A percentile compares a stretch with the other conserved stretches of the same genome.
These are phyloP conservation scores for Sistotremastrum niveocremeum DNA, from an alignment of 768 basidiomycete species.

Conservation along the genomic window DNA sequence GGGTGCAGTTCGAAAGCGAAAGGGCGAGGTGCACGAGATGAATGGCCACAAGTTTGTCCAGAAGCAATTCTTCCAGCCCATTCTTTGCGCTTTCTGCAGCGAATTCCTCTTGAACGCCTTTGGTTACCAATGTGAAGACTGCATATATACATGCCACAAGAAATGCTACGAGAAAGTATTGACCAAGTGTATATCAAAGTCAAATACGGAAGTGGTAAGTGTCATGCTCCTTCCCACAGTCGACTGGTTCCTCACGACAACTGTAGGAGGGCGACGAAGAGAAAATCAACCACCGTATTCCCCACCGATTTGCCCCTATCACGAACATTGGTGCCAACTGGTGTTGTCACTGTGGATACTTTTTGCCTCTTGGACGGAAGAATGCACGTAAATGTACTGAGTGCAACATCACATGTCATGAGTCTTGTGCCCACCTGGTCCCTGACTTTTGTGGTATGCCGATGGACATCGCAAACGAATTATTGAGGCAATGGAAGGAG, in stretches of 20 bases:
- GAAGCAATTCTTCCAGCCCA: slow-evolving; percentile 95
- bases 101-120: slow-evolving; percentile 95
- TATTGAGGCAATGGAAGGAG: slow-evolving; percentile 81
- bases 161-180: slow-evolving; percentile 98
- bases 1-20: slow-evolving; percentile 94
- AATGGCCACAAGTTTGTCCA: slow-evolving; percentile 98
- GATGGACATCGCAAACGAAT: slow-evolving; percentile 95
- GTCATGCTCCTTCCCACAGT: not conserved
- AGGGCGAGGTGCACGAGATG: slow-evolving; percentile 98
- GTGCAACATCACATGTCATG: slow-evolving; percentile 94
- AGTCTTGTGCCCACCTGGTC: slow-evolving; percentile 93
- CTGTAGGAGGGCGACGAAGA: slow-evolving; percentile 87
- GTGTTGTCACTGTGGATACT: slow-evolving; percentile 99
- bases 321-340: slow-evolving; percentile 97
- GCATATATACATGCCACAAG: slow-evolving; percentile 97
- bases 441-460: slow-evolving; percentile 99
- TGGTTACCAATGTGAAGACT: slow-evolving; percentile 99
- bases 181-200: slow-evolving; percentile 98
- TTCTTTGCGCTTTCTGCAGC: slow-evolving; percentile 95
- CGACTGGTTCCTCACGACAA: not conserved
- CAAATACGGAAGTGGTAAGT: slow-evolving; percentile 74
- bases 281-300: slow-evolving; percentile 98
- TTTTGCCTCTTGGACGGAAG: slow-evolving; percentile 93
- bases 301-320: slow-evolving; percentile 93
- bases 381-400: slow-evolving; percentile 93